These are phyloP conservation scores for Hymenoscyphus infarciens DNA, from an alignment of 2,329 filamentous ascomycete species.

Conservation along the genomic window DNA sequence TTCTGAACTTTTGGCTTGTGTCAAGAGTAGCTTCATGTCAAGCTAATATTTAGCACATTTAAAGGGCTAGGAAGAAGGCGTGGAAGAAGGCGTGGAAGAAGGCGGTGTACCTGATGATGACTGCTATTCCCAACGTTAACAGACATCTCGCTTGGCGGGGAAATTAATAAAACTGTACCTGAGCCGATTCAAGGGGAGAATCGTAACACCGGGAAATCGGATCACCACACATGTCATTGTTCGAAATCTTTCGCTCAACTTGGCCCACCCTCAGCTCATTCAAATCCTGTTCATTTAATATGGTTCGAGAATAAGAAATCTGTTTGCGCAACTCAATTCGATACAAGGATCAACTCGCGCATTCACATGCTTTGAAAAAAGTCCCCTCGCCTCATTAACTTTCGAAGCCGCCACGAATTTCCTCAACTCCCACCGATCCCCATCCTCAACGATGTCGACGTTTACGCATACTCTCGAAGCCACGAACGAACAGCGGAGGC, in stretches of 20 bases:
- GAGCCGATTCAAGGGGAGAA: constrained; percentile 12
- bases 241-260: constrained; percentile 3
- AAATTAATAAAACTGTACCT: not conserved
- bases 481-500: constrained; percentile 43
- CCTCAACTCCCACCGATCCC: not conserved
- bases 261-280: not conserved
- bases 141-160: not conserved
- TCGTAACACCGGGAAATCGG: constrained; percentile 20
- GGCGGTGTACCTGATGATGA: not conserved
- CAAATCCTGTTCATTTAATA: not conserved
- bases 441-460: constrained; percentile 19
- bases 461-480: constrained; percentile 9
- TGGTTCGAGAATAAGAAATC: not conserved
- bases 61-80: too few species aligned
- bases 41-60: too few species aligned
- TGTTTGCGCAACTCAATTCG: constrained; percentile 1
- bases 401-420: constrained; percentile 2
- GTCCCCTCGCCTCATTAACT: constrained; percentile 2
- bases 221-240: constrained; percentile 12
- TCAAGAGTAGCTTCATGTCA: too few species aligned
- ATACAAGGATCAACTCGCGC: constrained; percentile 13
- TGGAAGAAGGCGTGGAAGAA: too few species aligned
- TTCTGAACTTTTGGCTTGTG: too few species aligned
- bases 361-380: constrained; percentile 9
- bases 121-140: not conserved